phyloP scores from a whole-genome alignment of 139 green algal genomes.

The Picochlorum costavermella region DNA sequence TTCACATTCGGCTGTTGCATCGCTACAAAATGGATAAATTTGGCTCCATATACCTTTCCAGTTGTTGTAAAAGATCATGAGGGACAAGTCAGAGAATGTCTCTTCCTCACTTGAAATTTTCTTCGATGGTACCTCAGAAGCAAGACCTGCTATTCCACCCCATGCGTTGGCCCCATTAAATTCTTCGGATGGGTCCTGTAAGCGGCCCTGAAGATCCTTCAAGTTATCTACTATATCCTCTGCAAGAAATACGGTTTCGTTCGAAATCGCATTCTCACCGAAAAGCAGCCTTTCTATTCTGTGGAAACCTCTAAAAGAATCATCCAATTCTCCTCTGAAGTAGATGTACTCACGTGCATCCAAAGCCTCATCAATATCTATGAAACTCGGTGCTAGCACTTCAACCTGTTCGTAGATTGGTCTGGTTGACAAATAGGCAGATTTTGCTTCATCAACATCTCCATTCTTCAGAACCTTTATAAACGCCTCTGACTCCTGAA shows the following conservation, averaged over 20 bases:
- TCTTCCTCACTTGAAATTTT: slow-evolving; percentile 33
- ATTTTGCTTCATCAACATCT: slow-evolving; percentile 12
- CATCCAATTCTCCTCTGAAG: background rate
- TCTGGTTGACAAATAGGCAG: slow-evolving; percentile 16
- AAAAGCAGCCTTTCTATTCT: slow-evolving; percentile 20
- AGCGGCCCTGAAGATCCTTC: background rate
- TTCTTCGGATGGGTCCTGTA: background rate
- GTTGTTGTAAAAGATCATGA: slow-evolving; percentile 32
- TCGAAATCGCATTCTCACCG: background rate
- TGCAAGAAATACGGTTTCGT: background rate
- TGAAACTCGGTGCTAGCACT: slow-evolving; percentile 19
- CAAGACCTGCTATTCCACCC: slow-evolving; percentile 23
- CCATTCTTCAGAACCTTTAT: slow-evolving; percentile 3
- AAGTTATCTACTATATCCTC: background rate
- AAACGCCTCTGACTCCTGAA: slow-evolving; percentile 9
- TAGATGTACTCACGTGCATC: slow-evolving; percentile 19
- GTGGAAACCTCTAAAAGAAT: slow-evolving; percentile 16
- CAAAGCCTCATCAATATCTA: slow-evolving; percentile 15
- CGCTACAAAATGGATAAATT: slow-evolving; percentile 8
- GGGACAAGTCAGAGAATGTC: slow-evolving; percentile 17
- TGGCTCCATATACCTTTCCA: slow-evolving; percentile 28
- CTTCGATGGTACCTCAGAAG: slow-evolving; percentile 27
- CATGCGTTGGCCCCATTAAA: slow-evolving; percentile 8
- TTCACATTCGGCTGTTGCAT: background rate
- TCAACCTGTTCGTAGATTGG: slow-evolving; percentile 28